These are phyloP conservation scores for Chrysopogon serrulatus DNA, from an alignment of 176 grass and related monocot species.

Conservation along the genomic window DNA sequence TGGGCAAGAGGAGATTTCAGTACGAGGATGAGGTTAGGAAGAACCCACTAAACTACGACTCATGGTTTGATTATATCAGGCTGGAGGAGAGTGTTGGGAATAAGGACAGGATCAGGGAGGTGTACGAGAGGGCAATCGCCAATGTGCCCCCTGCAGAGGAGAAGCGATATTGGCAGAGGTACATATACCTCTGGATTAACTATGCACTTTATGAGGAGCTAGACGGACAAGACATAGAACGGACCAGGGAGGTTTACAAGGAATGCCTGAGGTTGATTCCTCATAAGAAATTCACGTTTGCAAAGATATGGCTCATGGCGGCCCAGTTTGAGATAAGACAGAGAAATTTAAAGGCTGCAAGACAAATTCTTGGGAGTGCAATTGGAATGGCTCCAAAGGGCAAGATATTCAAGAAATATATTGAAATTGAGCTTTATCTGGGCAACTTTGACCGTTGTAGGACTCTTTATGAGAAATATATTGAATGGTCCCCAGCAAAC, in stretches of 20 bases:
- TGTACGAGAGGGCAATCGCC: slow-evolving; percentile 65
- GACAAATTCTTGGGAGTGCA: slow-evolving; percentile 71
- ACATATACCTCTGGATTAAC: slow-evolving; percentile 86
- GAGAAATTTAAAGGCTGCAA: slow-evolving; percentile 51
- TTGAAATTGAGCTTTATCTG: slow-evolving; percentile 78
- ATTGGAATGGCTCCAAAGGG: slow-evolving; percentile 85
- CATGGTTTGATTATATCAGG: slow-evolving; percentile 89
- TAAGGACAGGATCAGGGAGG: slow-evolving; percentile 61
- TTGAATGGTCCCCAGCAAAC: slow-evolving; percentile 75
- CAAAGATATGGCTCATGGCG: slow-evolving; percentile 77
- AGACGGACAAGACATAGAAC: slow-evolving; percentile 56
- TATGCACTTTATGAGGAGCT: slow-evolving; percentile 91
- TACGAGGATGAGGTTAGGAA: slow-evolving; percentile 88
- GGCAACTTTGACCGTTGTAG: slow-evolving; percentile 74
- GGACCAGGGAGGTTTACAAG: slow-evolving; percentile 69
- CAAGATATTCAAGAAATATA: slow-evolving; percentile 93
- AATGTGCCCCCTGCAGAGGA: slow-evolving; percentile 76
- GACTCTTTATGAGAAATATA: slow-evolving; percentile 76
- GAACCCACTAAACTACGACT: slow-evolving; percentile 80
- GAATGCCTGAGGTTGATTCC: slow-evolving; percentile 55
- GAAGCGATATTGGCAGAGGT: slow-evolving; percentile 82
- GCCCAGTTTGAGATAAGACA: slow-evolving; percentile 79
- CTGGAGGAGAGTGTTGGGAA: slow-evolving; percentile 73
- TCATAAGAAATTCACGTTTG: slow-evolving; percentile 81
- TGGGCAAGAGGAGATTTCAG: slow-evolving; percentile 67